phyloP scores from a whole-genome alignment of 805 yeast genomes.

The Suhomyces sp. region DNA sequence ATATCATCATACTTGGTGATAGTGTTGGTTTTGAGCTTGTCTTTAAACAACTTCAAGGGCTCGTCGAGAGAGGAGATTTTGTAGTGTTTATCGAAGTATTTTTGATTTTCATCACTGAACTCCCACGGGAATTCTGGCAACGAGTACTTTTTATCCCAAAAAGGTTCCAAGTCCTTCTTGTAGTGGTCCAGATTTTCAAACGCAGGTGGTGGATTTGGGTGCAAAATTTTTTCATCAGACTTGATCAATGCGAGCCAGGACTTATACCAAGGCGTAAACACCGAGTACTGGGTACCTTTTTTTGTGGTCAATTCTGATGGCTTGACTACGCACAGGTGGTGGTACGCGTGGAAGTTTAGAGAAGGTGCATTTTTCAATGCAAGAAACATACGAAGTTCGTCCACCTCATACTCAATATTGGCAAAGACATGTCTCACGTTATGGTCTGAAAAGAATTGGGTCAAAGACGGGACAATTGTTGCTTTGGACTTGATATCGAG shows the following conservation, averaged over 20 bases:
- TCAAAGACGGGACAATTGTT: conserved; percentile 23
- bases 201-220: background rate
- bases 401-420: conserved; percentile 44
- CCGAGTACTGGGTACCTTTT: conserved; percentile 38
- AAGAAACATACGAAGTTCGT: conserved; percentile 36
- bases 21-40: background rate
- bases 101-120: conserved; percentile 3
- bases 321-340: conserved; percentile 41
- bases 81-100: conserved; percentile 18
- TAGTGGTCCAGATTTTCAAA: background rate
- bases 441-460: conserved; percentile 22
- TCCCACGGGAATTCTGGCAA: conserved; percentile 4
- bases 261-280: conserved; percentile 44
- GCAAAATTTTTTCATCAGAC: conserved; percentile 3
- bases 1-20: conserved; percentile 28
- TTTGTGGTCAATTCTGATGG: conserved; percentile 37
- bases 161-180: background rate
- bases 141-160: background rate
- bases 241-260: conserved; percentile 35
- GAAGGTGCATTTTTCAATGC: conserved; percentile 12
- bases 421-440: conserved; percentile 27
- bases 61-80: conserved; percentile 35
- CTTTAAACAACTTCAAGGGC: conserved; percentile 22
- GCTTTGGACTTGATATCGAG: conserved; percentile 32
- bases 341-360: conserved; percentile 24